phyloP scores from a whole-genome alignment of 2,329 filamentous ascomycete genomes.

The Pestalotiopsis sp. region DNA sequence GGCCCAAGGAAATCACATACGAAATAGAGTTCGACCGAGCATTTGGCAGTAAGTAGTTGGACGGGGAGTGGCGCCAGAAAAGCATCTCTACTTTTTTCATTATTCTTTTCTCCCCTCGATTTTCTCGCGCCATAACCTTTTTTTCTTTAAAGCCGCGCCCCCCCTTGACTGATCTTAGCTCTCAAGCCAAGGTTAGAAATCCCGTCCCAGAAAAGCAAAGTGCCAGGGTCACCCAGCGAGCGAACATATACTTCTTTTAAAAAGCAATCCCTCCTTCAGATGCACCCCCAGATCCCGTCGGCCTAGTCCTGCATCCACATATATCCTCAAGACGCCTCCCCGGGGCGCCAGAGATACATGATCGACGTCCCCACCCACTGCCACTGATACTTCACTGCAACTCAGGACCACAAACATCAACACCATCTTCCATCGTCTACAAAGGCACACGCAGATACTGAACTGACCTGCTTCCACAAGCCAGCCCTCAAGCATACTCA shows the following conservation, averaged over 20 bases:
- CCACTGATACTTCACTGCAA: conserved; percentile 27
- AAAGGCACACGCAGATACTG: neutral
- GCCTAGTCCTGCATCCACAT: conserved; percentile 31
- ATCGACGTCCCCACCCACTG: conserved; percentile 35
- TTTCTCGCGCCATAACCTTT: too few species aligned
- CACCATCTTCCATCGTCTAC: conserved; percentile 15
- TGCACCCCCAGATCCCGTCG: conserved; percentile 18
- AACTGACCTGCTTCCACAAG: too few species aligned
- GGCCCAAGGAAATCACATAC: neutral
- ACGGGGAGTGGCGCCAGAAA: too few species aligned
- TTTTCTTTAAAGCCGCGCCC: conserved; percentile 1
- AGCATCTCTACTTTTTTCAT: too few species aligned
- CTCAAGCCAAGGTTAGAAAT: conserved; percentile 14
- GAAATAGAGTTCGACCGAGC: neutral
- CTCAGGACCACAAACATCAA: conserved; percentile 24
- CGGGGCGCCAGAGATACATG: conserved; percentile 26
- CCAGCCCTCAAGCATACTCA: too few species aligned
- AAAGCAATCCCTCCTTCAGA: conserved; percentile 14
- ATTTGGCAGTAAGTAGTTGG: neutral
- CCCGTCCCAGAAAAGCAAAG: conserved; percentile 15
- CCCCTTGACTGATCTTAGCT: conserved; percentile 13
- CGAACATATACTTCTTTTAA: conserved; percentile 12
- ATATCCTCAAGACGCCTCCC: conserved; percentile 36
- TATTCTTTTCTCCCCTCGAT: too few species aligned
- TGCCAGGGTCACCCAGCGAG: conserved; percentile 7